phyloP scores from a whole-genome alignment of 805 yeast species.

The Barnettozyma pratensis region DNA sequence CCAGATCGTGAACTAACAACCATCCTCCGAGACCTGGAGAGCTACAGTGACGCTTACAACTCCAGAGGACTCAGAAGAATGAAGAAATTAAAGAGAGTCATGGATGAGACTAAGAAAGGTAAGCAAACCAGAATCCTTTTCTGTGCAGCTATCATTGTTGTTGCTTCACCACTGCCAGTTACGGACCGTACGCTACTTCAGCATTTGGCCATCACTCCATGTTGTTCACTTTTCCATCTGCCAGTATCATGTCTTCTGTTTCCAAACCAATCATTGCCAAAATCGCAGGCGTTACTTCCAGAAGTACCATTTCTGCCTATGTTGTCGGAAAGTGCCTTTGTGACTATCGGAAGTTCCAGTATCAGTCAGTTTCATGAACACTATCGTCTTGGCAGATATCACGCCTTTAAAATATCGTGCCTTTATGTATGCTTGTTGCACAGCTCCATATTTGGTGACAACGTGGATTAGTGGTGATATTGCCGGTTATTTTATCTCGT shows the following conservation, averaged over 20 bases:
- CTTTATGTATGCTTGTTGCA: constrained; percentile 28
- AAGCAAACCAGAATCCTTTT: constrained; percentile 3
- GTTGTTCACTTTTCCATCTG: constrained; percentile 33
- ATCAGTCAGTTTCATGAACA: constrained; percentile 29
- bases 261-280: constrained; percentile 34
- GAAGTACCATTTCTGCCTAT: constrained; percentile 30
- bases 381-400: constrained; percentile 31
- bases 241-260: constrained; percentile 32
- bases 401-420: constrained; percentile 33
- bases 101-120: constrained; percentile 7
- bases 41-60: background rate
- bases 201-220: constrained; percentile 32
- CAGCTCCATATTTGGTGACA: constrained; percentile 35
- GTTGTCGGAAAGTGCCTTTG: constrained; percentile 30
- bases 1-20: too few relatives aligned
- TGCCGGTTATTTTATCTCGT: constrained; percentile 23
- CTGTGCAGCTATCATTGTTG: constrained; percentile 1
- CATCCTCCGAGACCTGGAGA: too few relatives aligned
- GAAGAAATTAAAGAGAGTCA: constrained; percentile 2
- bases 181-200: constrained; percentile 34
- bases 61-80: constrained; percentile 2
- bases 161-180: constrained; percentile 25
- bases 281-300: constrained; percentile 32
- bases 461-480: constrained; percentile 36
- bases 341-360: constrained; percentile 33